Percentiles rank a stretch among this genome's conserved stretches.
Evolutionary conservation across 495 filamentous ascomycete species (phyloP).

Genomic region (Bacidia rubella): DNA sequence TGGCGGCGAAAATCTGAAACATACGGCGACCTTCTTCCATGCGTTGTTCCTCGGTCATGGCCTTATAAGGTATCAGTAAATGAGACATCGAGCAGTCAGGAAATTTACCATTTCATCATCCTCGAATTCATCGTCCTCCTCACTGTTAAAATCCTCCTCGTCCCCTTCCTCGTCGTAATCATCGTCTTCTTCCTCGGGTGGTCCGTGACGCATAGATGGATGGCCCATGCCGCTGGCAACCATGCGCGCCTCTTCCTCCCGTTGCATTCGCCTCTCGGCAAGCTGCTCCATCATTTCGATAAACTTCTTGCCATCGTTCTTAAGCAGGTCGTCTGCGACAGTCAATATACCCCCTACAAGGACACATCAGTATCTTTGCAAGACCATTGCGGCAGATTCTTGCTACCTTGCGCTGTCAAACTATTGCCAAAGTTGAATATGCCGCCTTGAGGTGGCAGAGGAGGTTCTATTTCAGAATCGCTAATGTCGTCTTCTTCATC

Average conservation of each 20-base stretch:
- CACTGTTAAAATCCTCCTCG: constrained; percentile 78
- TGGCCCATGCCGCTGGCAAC: constrained; percentile 42
- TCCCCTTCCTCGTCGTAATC: constrained; percentile 61
- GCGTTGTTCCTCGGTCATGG: constrained; percentile 94
- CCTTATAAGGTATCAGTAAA: constrained; percentile 49
- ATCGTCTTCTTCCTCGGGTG: constrained; percentile 60
- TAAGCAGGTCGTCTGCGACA: constrained; percentile 93
- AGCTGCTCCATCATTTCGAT: constrained; percentile 99
- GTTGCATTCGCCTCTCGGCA: constrained; percentile 90
- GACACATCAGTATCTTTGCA: constrained; percentile 27
- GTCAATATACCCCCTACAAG: constrained; percentile 86
- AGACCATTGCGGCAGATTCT: constrained; percentile 21
- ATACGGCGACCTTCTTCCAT: constrained; percentile 98
- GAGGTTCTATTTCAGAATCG: constrained; percentile 36
- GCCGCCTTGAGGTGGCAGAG: constrained; percentile 44
- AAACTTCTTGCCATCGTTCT: constrained; percentile 98
- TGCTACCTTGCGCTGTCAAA: constrained; percentile 86
- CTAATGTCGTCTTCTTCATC: constrained; percentile 47
- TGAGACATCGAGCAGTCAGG: constrained; percentile 19
- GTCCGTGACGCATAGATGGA: constrained; percentile 48
- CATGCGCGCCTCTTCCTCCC: constrained; percentile 80
- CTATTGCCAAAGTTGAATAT: constrained; percentile 97
- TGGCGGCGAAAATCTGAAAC: constrained; percentile 98
- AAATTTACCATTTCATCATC: constrained; percentile 68
- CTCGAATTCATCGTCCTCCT: constrained; percentile 78